phyloP scores from a whole-genome alignment of 768 basidiomycete species.

The Ramaria sp. region DNA sequence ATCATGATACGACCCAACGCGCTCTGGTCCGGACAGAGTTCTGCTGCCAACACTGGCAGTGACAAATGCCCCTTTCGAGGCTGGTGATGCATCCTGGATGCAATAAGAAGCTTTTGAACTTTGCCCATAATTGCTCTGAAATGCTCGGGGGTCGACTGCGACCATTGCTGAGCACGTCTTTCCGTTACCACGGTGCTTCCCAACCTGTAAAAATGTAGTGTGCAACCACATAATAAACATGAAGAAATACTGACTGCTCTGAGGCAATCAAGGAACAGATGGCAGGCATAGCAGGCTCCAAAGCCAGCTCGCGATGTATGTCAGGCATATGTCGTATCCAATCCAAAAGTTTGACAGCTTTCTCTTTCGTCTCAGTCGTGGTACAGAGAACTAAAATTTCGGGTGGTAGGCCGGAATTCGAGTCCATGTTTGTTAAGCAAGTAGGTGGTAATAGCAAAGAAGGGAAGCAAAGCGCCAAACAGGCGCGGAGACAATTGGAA shows the following conservation, averaged over 20 bases:
- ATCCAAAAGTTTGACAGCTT: conserved; percentile 4
- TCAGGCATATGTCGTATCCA: neutral
- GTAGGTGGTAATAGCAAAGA: neutral
- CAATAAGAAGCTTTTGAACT: neutral
- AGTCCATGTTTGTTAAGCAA: neutral
- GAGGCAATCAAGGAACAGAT: conserved; percentile 9
- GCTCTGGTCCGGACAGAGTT: neutral
- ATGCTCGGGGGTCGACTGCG: conserved; percentile 5
- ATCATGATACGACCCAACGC: neutral
- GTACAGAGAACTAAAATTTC: conserved; percentile 9
- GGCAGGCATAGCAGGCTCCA: conserved; percentile 7
- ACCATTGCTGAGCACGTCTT: conserved; percentile 8
- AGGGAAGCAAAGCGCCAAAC: conserved; percentile 4
- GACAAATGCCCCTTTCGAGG: neutral
- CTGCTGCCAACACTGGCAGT: neutral
- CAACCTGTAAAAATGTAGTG: neutral
- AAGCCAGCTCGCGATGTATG: neutral
- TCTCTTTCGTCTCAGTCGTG: conserved; percentile 5
- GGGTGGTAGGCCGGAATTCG: conserved; percentile 7
- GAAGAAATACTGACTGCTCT: conserved; percentile 4
- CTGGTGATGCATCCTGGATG: neutral
- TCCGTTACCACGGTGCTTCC: conserved; percentile 8
- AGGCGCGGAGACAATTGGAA: conserved; percentile 2
- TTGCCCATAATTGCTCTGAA: neutral
- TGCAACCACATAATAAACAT: neutral